Percentiles rank a stretch among this genome's conserved stretches.
Evolutionary conservation across 2,329 filamentous ascomycete genomes (phyloP).

Genomic region (Knufia fluminis): DNA sequence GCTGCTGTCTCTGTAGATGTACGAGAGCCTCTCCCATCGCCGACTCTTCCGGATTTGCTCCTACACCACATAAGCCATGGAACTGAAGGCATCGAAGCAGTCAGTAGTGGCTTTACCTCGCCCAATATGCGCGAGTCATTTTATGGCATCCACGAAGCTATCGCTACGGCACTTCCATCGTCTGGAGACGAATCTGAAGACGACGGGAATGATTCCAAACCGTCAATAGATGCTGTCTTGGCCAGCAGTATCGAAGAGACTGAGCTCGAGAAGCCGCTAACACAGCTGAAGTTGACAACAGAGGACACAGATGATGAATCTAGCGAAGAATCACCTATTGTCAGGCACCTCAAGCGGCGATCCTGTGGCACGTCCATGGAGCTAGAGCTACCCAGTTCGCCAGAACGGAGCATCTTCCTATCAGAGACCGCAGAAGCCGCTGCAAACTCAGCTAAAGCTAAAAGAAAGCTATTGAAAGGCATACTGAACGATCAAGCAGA

Average conservation of each 20-base stretch:
- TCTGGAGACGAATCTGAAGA: not conserved
- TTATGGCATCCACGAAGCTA: not conserved
- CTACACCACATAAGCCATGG: not conserved
- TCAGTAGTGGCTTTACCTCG: slow-evolving; percentile 22
- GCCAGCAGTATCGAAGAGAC: not conserved
- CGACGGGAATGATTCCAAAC: not conserved
- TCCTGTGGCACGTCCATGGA: slow-evolving; percentile 6
- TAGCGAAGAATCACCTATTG: slow-evolving; percentile 16
- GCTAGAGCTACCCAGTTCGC: slow-evolving; percentile 4
- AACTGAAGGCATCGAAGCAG: slow-evolving; percentile 12
- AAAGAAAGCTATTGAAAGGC: slow-evolving; percentile 16
- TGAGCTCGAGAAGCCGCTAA: slow-evolving; percentile 18
- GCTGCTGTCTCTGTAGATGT: slow-evolving; percentile 20
- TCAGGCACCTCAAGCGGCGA: slow-evolving; percentile 12
- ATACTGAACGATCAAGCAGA: not conserved
- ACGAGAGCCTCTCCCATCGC: slow-evolving; percentile 22
- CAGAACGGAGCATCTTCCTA: slow-evolving; percentile 12
- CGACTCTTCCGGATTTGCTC: slow-evolving; percentile 16
- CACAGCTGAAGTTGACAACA: slow-evolving; percentile 12
- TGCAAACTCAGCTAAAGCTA: slow-evolving; percentile 22
- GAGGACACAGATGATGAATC: slow-evolving; percentile 13
- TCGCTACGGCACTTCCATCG: not conserved
- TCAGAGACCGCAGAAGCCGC: slow-evolving; percentile 20
- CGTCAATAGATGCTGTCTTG: not conserved
- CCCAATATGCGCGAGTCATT: slow-evolving; percentile 5